These are phyloP conservation scores for Taxawa tesnikishii DNA, from an alignment of 2,329 filamentous ascomycete genomes.

Conservation along the genomic window DNA sequence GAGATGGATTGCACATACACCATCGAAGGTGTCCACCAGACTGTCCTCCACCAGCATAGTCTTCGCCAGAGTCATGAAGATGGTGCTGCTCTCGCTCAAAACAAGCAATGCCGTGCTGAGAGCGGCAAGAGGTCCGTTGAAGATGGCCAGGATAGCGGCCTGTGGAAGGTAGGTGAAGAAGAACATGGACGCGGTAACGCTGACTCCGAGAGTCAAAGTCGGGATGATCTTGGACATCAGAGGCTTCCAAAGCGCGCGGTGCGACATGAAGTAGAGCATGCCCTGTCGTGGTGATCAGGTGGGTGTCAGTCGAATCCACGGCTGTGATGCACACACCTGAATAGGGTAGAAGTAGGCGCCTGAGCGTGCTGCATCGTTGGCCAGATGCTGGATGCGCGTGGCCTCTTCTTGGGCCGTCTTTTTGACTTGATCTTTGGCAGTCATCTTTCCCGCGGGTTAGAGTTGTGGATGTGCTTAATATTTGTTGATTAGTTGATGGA, in stretches of 20 bases:
- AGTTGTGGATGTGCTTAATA: background rate
- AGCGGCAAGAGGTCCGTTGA: slow-evolving; percentile 73
- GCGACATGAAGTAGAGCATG: slow-evolving; percentile 46
- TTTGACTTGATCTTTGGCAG: slow-evolving; percentile 37
- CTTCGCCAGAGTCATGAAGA: slow-evolving; percentile 44
- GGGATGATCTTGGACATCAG: slow-evolving; percentile 43
- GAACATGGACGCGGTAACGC: slow-evolving; percentile 63
- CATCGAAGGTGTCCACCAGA: slow-evolving; percentile 81
- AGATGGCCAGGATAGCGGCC: slow-evolving; percentile 67
- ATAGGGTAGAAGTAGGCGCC: slow-evolving; percentile 79
- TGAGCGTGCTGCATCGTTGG: slow-evolving; percentile 59
- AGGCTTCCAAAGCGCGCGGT: slow-evolving; percentile 47
- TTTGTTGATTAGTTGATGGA: background rate
- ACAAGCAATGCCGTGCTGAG: slow-evolving; percentile 59
- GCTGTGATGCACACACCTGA: slow-evolving; percentile 33
- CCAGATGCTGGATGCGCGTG: slow-evolving; percentile 49
- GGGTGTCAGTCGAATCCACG: background rate
- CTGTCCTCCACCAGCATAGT: slow-evolving; percentile 72
- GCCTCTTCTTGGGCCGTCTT: slow-evolving; percentile 56
- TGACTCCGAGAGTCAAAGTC: slow-evolving; percentile 57
- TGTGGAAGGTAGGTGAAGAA: slow-evolving; percentile 78
- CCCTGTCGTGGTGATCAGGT: no score
- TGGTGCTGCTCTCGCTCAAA: slow-evolving; percentile 35
- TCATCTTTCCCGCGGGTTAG: no score
- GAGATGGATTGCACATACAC: slow-evolving; percentile 25